Evolutionary conservation across 129 eudicot species (phyloP).

Genomic region (Glebionis coronaria): DNA sequence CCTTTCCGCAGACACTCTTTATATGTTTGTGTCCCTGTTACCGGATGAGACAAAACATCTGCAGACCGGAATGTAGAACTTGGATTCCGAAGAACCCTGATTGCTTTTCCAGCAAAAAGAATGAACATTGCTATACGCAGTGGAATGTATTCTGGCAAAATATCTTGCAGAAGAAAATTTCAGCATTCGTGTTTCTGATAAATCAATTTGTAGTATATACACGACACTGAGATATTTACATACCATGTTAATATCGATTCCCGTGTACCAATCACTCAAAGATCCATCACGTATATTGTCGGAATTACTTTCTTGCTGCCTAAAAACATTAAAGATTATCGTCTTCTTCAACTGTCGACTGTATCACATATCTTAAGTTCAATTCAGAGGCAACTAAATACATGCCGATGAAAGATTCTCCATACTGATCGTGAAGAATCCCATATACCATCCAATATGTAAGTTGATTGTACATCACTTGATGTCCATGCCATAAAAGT

Average conservation of each 20-base stretch:
- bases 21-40: conserved; percentile 33
- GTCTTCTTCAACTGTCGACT: conserved; percentile 7
- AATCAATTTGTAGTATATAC: too few species aligned
- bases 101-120: too few species aligned
- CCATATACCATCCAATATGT: conserved; percentile 94
- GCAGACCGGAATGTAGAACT: conserved; percentile 53
- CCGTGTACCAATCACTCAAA: conserved; percentile 77
- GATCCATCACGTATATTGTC: conserved; percentile 51
- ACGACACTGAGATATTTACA: too few species aligned
- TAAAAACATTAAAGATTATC: too few species aligned
- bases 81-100: too few species aligned
- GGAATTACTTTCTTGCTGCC: too few species aligned
- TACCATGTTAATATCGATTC: conserved; percentile 80
- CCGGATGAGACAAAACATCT: conserved; percentile 45
- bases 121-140: conserved; percentile 79
- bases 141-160: conserved; percentile 89
- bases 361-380: conserved; percentile 6
- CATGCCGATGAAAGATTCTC: too few species aligned
- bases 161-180: conserved; percentile 55
- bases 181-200: neutral
- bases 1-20: conserved; percentile 27
- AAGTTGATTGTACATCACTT: conserved; percentile 92
- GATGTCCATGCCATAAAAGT: conserved; percentile 98
- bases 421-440: conserved; percentile 84
- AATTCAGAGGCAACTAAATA: too few species aligned